A percentile compares a stretch with the other conserved stretches of the same genome.
Evolutionary conservation across 371 early-diverging fungal genomes (phyloP).

Genomic region (Sporodiniella umbellata): DNA sequence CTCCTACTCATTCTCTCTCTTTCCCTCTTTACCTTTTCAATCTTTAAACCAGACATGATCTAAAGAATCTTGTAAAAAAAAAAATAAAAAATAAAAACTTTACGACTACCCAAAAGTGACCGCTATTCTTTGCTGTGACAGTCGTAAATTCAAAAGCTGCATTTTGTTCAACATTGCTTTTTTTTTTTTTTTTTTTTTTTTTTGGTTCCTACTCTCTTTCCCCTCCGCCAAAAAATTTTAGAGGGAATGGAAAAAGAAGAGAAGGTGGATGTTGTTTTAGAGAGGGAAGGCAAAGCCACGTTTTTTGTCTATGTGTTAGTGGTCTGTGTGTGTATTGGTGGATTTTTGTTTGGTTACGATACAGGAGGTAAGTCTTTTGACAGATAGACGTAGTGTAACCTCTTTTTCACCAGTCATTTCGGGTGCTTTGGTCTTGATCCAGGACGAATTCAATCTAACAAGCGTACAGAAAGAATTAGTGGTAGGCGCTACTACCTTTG

Average conservation of each 20-base stretch:
- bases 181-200: too few relatives aligned
- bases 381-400: not conserved
- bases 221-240: too few relatives aligned
- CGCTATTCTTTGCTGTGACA: too few relatives aligned
- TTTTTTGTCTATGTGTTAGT: constrained; percentile 41
- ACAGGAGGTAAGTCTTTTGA: constrained; percentile 40
- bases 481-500: constrained; percentile 59
- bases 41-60: constrained; percentile 27
- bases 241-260: too few relatives aligned
- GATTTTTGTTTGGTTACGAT: constrained; percentile 64
- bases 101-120: too few relatives aligned
- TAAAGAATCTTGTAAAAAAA: too few relatives aligned
- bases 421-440: constrained; percentile 49
- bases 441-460: constrained; percentile 53
- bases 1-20: constrained; percentile 2
- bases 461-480: constrained; percentile 52
- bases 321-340: constrained; percentile 53
- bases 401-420: constrained; percentile 34
- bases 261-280: too few relatives aligned
- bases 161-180: too few relatives aligned
- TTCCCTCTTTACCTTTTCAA: constrained; percentile 27
- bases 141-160: too few relatives aligned
- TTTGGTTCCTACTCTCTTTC: too few relatives aligned
- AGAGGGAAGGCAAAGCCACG: too few relatives aligned
- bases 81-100: too few relatives aligned